A percentile compares a stretch with the other conserved stretches of the same genome.
Conservation (phyloP, 345 rosid species). For the Arabidopsis arenosa region DNA sequence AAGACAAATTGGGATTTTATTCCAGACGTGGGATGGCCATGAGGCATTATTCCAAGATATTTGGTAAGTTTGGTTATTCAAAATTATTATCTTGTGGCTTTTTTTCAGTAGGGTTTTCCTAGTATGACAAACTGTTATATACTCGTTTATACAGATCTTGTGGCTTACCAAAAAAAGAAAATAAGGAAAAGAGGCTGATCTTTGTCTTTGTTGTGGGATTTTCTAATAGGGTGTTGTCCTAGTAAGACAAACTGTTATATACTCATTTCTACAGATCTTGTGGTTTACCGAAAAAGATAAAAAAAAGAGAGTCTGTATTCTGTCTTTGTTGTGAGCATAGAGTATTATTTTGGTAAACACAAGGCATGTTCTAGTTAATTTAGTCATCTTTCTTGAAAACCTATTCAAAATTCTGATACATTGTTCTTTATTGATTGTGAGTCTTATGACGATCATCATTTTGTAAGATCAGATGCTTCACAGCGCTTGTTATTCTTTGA, state of each 20-base stretch:
- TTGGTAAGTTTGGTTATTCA: conserved; percentile 62
- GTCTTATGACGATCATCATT: conserved; percentile 12
- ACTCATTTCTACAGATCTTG: conserved; percentile 7
- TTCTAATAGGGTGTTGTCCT: conserved; percentile 16
- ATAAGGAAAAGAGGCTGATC: not conserved
- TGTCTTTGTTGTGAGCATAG: conserved; percentile 19
- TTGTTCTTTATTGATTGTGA: conserved; percentile 15
- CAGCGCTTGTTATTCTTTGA: conserved; percentile 1
- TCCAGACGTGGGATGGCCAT: conserved; percentile 99
- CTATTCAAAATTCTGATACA: conserved; percentile 20
- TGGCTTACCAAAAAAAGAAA: conserved; percentile 16
- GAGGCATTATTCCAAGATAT: conserved; percentile 87
- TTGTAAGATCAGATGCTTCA: conserved; percentile 27
- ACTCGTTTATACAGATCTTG: not conserved
- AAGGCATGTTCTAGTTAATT: conserved; percentile 14
- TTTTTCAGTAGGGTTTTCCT: conserved; percentile 14
- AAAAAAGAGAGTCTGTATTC: conserved; percentile 11
- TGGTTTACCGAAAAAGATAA: conserved; percentile 3
- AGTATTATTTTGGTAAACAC: not conserved
- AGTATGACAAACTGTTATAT: conserved; percentile 19
- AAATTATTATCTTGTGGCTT: not conserved
- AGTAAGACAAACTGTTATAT: conserved; percentile 26
- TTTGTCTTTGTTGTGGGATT: conserved; percentile 18
- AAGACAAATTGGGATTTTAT: conserved; percentile 74
- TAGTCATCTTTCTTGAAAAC: not conserved